phyloP scores from a whole-genome alignment of 2,329 filamentous ascomycete species.

The Stagonosporopsis cucurbitacearum region DNA sequence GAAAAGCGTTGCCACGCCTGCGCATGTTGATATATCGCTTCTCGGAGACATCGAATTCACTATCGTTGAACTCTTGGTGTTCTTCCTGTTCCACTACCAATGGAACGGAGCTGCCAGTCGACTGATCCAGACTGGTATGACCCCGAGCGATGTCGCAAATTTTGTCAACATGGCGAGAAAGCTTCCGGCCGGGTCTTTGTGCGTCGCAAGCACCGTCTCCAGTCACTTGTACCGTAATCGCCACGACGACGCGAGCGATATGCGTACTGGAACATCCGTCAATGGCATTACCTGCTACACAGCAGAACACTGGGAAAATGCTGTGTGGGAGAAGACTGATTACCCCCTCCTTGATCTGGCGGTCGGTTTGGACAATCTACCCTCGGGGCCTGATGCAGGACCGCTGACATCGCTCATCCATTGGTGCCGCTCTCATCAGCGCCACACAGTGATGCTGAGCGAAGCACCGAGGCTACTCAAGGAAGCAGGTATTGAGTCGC shows the following conservation, averaged over 20 bases:
- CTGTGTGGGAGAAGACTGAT: slow-evolving; percentile 16
- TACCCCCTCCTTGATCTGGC: slow-evolving; percentile 29
- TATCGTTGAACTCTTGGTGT: slow-evolving; percentile 22
- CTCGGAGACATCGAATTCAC: slow-evolving; percentile 25
- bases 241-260: neutral
- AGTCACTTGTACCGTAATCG: neutral
- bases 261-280: neutral
- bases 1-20: slow-evolving; percentile 25
- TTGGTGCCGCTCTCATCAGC: slow-evolving; percentile 15
- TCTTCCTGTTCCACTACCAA: slow-evolving; percentile 25
- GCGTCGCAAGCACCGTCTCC: neutral
- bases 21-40: slow-evolving; percentile 19
- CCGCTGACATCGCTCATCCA: slow-evolving; percentile 24
- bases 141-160: neutral
- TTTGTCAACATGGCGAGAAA: slow-evolving; percentile 23
- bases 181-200: neutral
- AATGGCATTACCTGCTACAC: slow-evolving; percentile 7
- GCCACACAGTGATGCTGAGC: slow-evolving; percentile 14
- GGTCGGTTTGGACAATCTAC: slow-evolving; percentile 19
- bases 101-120: slow-evolving; percentile 24
- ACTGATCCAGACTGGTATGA: slow-evolving; percentile 3
- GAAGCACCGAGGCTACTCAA: slow-evolving; percentile 14
- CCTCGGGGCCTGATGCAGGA: slow-evolving; percentile 23
- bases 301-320: slow-evolving; percentile 20
- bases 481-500: slow-evolving; percentile 7